Base-by-base conservation (phyloP, 805 yeast genomes). In the Saccharomycopsis synnaedendra region DNA sequence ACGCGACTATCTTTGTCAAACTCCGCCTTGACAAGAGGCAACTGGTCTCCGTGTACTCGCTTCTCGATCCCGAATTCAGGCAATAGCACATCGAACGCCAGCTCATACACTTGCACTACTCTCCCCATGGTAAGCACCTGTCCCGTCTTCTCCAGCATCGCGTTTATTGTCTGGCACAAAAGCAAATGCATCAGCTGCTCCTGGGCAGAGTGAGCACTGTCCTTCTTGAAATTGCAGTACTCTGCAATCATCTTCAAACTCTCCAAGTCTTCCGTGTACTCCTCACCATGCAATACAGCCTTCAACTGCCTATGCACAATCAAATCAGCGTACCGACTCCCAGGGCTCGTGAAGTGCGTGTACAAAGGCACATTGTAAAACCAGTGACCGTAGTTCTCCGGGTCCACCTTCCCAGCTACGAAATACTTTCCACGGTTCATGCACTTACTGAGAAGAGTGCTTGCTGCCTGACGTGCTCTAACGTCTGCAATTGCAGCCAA, bases 1-100 rank as follows among this genome's bases (percentile, higher is more conserved):
- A 78, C 65, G 41, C 86, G 73, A 39, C 74, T 67, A 11, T 60
- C 58, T 60, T 82, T 84, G 62, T 85, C 89, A 62, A 84, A 93
- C 63, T 93, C 97, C 4, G 97, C 97, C 63, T 88, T 89, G 29
- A 77, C 77, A 53, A 90, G 70, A 7, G 97, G 97, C 48, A 93
- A 70, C 65, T 93, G 97, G 65, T 93, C 98, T 31, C 97, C 97
- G 60, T 93, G 98, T 28, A 89, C 96, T 58, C 97, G 74, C 64
- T 89, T 89, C 61, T 89, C 97, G 57, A 89, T 84, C 41, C 97
- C 97, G 66, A 88, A 83, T 55, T 87, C 96, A 2, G 96, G 96
- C 53, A 89, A 71, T 55, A 84, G 77, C 3, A 89, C 90, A 63
- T 93, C 98, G 66, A 93, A 93, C 1, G 97, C 86, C 1, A 96